phyloP scores from a whole-genome alignment of 2,329 filamentous ascomycete genomes.

The Claviceps maximensis region DNA sequence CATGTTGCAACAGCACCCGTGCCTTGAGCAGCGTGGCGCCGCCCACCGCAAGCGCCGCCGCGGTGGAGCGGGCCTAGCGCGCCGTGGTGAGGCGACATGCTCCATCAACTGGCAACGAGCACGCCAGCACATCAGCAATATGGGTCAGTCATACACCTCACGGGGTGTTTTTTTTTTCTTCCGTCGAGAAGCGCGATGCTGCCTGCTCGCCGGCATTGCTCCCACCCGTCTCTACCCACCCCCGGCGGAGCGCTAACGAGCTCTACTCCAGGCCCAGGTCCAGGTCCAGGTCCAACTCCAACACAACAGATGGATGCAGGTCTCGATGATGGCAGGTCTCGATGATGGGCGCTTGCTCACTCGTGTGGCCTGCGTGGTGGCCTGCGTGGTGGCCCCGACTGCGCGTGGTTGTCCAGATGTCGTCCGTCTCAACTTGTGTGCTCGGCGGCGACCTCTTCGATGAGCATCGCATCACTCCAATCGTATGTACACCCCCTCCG shows the following conservation, averaged over 20 bases:
- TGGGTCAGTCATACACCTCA: conserved; percentile 43
- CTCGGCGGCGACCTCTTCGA: not conserved
- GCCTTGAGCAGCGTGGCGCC: not conserved
- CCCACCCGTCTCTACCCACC: too few species aligned
- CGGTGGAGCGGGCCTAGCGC: conserved; percentile 51
- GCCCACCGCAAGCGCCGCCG: conserved; percentile 30
- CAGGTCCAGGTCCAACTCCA: not conserved
- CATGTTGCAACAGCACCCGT: not conserved
- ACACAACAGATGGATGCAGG: too few species aligned
- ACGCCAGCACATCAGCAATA: conserved; percentile 79
- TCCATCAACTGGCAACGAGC: conserved; percentile 64
- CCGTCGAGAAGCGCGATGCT: conserved; percentile 27
- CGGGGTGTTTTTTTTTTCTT: not conserved
- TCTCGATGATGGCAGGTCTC: not conserved
- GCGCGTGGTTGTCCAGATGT: not conserved
- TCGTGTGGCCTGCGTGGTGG: conserved; percentile 29
- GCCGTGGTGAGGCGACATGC: conserved; percentile 32
- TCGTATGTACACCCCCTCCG: not conserved
- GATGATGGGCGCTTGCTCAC: conserved; percentile 23
- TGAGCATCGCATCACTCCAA: not conserved
- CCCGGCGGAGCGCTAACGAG: conserved; percentile 22
- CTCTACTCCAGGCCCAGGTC: conserved; percentile 23
- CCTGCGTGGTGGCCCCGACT: not conserved
- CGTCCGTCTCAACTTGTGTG: conserved; percentile 1
- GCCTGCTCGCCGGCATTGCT: too few species aligned